A percentile compares a stretch with the other conserved stretches of the same genome.
These are phyloP conservation scores for Ophiostoma sp. DNA, from an alignment of 2,329 filamentous ascomycete species.

Conservation along the genomic window DNA sequence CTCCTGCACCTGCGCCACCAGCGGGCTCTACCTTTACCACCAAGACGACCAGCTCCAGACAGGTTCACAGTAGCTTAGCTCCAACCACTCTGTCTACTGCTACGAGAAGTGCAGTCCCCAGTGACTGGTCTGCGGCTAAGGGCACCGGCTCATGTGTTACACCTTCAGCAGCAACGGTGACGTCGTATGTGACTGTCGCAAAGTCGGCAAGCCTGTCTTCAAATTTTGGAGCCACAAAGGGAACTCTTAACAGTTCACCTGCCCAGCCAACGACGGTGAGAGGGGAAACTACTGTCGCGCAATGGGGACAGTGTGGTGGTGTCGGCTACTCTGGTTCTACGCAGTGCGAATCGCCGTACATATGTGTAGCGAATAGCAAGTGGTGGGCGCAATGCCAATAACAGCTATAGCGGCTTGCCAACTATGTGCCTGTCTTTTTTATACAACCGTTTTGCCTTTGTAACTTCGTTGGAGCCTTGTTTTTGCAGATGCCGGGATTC, in stretches of 20 bases:
- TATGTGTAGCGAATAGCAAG: constrained; percentile 29
- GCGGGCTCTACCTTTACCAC: background rate
- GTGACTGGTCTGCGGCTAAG: background rate
- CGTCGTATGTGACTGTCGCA: background rate
- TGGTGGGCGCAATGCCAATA: constrained; percentile 36
- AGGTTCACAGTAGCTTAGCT: background rate
- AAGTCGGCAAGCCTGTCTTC: background rate
- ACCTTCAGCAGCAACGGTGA: constrained; percentile 1
- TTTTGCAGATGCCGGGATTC: no score
- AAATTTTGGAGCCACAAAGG: background rate
- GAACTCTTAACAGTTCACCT: background rate
- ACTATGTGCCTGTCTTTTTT: background rate
- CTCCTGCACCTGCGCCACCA: background rate
- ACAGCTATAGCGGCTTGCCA: background rate
- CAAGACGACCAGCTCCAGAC: background rate
- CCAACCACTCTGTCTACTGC: background rate
- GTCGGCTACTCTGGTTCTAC: constrained; percentile 34
- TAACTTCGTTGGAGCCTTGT: background rate
- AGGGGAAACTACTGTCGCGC: constrained; percentile 28
- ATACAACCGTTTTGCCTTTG: background rate
- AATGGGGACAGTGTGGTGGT: constrained; percentile 38
- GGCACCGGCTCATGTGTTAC: background rate
- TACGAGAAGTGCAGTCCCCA: background rate
- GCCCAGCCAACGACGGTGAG: background rate
- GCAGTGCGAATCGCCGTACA: constrained; percentile 32